Conservation (phyloP, 352 stramenopile genomes). For the Pilasporangium apinafurcum region DNA sequence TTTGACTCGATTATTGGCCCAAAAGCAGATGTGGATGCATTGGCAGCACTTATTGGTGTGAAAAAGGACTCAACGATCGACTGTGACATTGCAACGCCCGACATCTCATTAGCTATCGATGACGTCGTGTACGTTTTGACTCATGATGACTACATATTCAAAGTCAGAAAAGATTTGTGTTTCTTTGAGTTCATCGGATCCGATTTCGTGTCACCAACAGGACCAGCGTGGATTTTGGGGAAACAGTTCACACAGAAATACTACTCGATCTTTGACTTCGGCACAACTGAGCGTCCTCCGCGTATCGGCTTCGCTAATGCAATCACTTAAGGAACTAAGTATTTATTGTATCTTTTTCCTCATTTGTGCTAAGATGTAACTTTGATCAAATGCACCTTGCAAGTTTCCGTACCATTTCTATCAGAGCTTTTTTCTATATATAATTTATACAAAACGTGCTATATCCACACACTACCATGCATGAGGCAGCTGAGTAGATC, state of each 20-base stretch:
- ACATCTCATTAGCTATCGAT: slow-evolving; percentile 92
- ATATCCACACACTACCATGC: no score
- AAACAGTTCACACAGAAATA: slow-evolving; percentile 96
- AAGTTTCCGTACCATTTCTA: no score
- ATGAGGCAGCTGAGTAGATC: no score
- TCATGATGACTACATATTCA: slow-evolving; percentile 92
- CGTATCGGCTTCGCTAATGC: no score
- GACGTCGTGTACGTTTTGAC: slow-evolving; percentile 90
- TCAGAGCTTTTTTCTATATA: no score
- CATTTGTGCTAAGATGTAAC: no score
- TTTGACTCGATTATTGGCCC: slow-evolving; percentile 94
- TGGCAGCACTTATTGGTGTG: slow-evolving; percentile 84
- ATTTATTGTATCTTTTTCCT: no score
- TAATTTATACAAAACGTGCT: no score
- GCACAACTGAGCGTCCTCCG: no score
- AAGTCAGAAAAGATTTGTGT: slow-evolving; percentile 86
- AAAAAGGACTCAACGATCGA: slow-evolving; percentile 94
- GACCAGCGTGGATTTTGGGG: slow-evolving; percentile 85
- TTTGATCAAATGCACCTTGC: no score
- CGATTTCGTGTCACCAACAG: slow-evolving; percentile 84
- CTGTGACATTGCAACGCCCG: slow-evolving; percentile 82
- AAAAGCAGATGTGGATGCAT: slow-evolving; percentile 78
- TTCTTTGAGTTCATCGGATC: slow-evolving; percentile 96
- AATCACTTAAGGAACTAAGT: no score
- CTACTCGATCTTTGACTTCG: slow-evolving; percentile 94